Conservation (phyloP, 441 rosid genomes). For the Brassica balearica region DNA sequence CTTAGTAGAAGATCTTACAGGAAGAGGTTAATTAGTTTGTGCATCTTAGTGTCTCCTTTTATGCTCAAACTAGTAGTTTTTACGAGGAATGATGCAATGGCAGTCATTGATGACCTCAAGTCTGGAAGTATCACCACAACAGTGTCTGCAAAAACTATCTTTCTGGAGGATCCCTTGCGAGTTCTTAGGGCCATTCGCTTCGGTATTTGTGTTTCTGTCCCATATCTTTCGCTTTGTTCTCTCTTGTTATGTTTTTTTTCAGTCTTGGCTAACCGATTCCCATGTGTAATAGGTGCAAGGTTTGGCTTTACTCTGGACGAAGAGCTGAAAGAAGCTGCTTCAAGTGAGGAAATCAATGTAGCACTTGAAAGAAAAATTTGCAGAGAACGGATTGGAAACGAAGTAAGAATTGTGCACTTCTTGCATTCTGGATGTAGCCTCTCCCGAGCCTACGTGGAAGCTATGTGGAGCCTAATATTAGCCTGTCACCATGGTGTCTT, state of each 20-base stretch:
- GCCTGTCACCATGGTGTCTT: neutral
- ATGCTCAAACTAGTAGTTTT: no score
- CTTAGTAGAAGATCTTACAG: no score
- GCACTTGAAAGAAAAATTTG: slow-evolving; percentile 89
- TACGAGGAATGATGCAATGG: no score
- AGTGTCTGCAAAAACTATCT: slow-evolving; percentile 6
- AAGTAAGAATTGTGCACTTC: slow-evolving; percentile 56
- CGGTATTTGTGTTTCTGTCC: neutral
- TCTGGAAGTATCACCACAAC: no score
- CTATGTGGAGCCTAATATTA: slow-evolving; percentile 64
- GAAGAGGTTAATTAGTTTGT: no score
- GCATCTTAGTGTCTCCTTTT: no score
- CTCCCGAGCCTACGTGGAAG: slow-evolving; percentile 71
- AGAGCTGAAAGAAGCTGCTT: slow-evolving; percentile 78
- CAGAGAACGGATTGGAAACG: slow-evolving; percentile 91
- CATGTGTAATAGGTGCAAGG: neutral
- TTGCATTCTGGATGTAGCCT: slow-evolving; percentile 50
- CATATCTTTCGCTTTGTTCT: neutral
- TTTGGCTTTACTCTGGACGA: slow-evolving; percentile 52
- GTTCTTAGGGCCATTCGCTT: slow-evolving; percentile 93
- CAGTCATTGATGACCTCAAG: no score
- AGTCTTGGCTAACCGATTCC: neutral
- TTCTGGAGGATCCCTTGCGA: slow-evolving; percentile 94
- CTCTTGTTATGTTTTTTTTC: neutral
- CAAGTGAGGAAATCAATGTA: slow-evolving; percentile 72